Evolutionary conservation across 1,139 yeast species (phyloP).

Genomic region (Diutina mesorugosa): DNA sequence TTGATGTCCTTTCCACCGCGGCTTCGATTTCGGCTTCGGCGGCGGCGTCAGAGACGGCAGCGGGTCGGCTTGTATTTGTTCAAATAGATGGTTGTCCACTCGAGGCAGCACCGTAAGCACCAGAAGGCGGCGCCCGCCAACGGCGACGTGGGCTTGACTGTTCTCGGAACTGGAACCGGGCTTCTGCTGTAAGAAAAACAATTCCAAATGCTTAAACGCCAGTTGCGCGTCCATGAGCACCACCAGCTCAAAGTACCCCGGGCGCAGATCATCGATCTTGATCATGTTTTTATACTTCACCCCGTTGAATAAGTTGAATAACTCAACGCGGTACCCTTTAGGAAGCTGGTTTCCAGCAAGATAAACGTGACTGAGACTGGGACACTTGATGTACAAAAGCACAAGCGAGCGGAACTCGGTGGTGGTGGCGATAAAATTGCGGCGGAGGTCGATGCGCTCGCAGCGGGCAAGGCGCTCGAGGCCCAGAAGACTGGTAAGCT

Average conservation of each 20-base stretch:
- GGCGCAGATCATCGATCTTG: constrained; percentile 48
- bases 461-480: constrained; percentile 31
- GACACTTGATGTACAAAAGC: constrained; percentile 20
- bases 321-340: constrained; percentile 33
- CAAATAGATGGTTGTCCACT: constrained; percentile 1
- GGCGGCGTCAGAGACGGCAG: neutral
- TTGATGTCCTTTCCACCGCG: neutral
- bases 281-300: constrained; percentile 26
- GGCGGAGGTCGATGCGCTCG: constrained; percentile 46
- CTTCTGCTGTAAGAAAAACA: constrained; percentile 11
- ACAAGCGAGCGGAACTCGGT: constrained; percentile 23
- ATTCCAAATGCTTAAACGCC: constrained; percentile 30
- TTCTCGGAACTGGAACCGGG: neutral
- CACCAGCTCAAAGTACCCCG: constrained; percentile 53
- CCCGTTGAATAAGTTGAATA: constrained; percentile 43
- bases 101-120: neutral
- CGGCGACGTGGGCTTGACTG: neutral
- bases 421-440: constrained; percentile 28
- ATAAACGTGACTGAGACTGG: constrained; percentile 20
- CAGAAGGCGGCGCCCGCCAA: neutral
- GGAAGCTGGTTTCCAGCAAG: constrained; percentile 31
- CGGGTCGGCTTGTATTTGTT: neutral
- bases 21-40: neutral
- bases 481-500: constrained; percentile 30
- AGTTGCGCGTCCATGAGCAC: constrained; percentile 36